These are phyloP conservation scores for Taxawa tesnikishii DNA, from an alignment of 2,329 filamentous ascomycete genomes.

Conservation along the genomic window DNA sequence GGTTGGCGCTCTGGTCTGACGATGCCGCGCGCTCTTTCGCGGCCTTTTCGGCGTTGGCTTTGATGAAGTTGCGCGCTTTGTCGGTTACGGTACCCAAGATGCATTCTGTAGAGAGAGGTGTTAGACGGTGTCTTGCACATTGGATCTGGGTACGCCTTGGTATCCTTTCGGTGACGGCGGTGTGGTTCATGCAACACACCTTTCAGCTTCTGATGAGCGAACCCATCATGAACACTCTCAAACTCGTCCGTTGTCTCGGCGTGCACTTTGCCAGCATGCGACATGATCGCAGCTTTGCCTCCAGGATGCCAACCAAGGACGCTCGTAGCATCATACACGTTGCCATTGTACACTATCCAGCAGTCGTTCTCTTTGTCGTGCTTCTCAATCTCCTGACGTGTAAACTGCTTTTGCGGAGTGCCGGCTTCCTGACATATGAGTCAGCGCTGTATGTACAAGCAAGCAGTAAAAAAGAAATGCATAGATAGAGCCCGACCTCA, in stretches of 20 bases:
- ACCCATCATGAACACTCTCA: conserved; percentile 38
- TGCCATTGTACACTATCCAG: conserved; percentile 41
- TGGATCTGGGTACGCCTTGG: no score
- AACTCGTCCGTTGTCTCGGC: conserved; percentile 38
- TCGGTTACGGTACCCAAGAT: conserved; percentile 36
- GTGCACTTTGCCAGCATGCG: conserved; percentile 38
- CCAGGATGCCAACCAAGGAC: conserved; percentile 39
- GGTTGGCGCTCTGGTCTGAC: conserved; percentile 15
- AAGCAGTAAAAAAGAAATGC: no score
- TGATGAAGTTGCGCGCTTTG: conserved; percentile 36
- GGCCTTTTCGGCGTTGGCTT: conserved; percentile 27
- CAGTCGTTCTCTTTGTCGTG: conserved; percentile 36
- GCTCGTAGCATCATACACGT: conserved; percentile 38
- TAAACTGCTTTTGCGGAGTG: conserved; percentile 38
- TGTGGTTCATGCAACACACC: conserved; percentile 20
- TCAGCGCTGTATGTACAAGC: no score
- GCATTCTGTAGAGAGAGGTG: conserved; percentile 28
- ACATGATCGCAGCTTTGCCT: conserved; percentile 34
- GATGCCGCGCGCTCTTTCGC: conserved; percentile 24
- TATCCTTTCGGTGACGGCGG: no score
- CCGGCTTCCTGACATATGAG: no score
- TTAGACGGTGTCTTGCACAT: no score
- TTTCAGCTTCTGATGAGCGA: conserved; percentile 36
- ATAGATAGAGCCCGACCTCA: no score
- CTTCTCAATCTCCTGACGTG: conserved; percentile 40